Percentiles rank a stretch among this genome's conserved stretches.
These are phyloP conservation scores for Cardiosporidium cionae DNA, from an alignment of 169 alveolate species.

Conservation along the genomic window DNA sequence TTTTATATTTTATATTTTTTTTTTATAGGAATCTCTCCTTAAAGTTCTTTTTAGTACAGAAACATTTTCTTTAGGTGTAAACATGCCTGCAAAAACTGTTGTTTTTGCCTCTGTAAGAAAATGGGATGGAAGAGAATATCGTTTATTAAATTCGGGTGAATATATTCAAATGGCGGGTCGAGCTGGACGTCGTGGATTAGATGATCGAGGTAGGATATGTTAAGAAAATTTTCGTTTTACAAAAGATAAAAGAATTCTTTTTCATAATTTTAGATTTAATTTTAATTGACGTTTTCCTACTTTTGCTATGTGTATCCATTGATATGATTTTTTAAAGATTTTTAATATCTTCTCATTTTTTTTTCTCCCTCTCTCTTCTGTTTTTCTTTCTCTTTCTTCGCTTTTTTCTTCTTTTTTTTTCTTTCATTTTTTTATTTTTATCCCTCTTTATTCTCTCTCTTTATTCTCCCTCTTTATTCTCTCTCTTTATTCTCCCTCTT, in stretches of 20 bases:
- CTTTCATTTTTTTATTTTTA: slow-evolving; percentile 7
- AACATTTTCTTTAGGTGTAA: slow-evolving; percentile 99
- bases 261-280: slow-evolving; percentile 52
- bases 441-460: slow-evolving; percentile 90
- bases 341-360: neutral
- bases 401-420: neutral
- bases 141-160: slow-evolving; percentile 78
- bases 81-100: slow-evolving; percentile 98
- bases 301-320: neutral
- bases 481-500: too few species aligned
- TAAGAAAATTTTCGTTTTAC: neutral
- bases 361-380: neutral
- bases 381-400: neutral
- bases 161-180: slow-evolving; percentile 97
- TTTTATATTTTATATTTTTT: too few species aligned
- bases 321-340: neutral
- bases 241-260: slow-evolving; percentile 81
- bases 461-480: too few species aligned
- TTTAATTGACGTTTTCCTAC: neutral
- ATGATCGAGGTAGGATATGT: slow-evolving; percentile 59
- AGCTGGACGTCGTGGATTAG: slow-evolving; percentile 99
- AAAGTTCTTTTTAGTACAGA: slow-evolving; percentile 97
- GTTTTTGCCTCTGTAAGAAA: slow-evolving; percentile 83
- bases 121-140: slow-evolving; percentile 79
- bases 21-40: slow-evolving; percentile 3